Conservation (phyloP, 345 rosid species). For the rapeseed (Brassica napus) region DNA sequence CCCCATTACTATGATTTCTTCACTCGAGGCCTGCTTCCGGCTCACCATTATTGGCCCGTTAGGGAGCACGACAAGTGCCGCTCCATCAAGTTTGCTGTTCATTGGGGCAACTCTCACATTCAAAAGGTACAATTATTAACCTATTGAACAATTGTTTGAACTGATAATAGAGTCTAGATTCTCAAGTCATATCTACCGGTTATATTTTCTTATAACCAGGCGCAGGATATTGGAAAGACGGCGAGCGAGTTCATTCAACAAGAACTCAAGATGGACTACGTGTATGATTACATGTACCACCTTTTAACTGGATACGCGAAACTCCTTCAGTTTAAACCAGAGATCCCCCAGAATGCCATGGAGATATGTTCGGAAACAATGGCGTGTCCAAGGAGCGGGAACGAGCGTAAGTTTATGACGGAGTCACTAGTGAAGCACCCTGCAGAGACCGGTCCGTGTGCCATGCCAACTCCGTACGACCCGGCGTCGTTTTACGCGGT, state of each 20-base stretch:
- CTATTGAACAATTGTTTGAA: background rate
- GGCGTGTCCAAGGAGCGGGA: conserved; percentile 58
- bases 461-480: conserved; percentile 62
- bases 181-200: background rate
- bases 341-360: conserved; percentile 45
- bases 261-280: conserved; percentile 63
- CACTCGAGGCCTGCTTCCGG: conserved; percentile 64
- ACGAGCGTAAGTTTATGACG: conserved; percentile 54
- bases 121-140: conserved; percentile 49
- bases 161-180: background rate
- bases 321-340: conserved; percentile 61
- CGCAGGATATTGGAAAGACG: conserved; percentile 59
- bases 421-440: conserved; percentile 73
- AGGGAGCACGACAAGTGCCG: conserved; percentile 63
- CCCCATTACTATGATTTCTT: conserved; percentile 73
- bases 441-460: conserved; percentile 56
- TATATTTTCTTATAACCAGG: conserved; percentile 44
- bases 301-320: conserved; percentile 64
- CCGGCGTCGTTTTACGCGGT: conserved; percentile 45
- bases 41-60: conserved; percentile 78
- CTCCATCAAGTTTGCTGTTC: conserved; percentile 68
- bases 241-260: conserved; percentile 55
- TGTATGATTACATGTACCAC: conserved; percentile 83
- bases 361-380: conserved; percentile 61
- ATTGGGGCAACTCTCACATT: conserved; percentile 73